Evolutionary conservation across 805 yeast species (phyloP).

Genomic region (Komagataella ulmi): DNA sequence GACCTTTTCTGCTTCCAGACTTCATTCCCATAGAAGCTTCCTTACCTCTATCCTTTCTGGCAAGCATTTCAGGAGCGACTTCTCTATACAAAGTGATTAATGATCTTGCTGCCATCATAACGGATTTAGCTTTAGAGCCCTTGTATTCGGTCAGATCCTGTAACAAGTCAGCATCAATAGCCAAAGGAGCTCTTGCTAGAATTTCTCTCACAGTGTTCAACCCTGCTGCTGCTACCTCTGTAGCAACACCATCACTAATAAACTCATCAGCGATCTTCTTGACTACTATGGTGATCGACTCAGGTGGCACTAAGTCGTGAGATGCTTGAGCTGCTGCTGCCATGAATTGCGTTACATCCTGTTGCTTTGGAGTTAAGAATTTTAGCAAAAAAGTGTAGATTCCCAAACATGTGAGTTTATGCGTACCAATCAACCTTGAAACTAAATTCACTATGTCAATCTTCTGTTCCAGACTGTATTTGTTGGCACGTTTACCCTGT

Average conservation of each 20-base stretch:
- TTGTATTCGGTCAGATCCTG: constrained; percentile 87
- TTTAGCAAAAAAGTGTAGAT: constrained; percentile 80
- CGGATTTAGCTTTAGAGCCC: constrained; percentile 89
- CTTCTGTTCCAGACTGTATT: constrained; percentile 76
- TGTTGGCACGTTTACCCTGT: constrained; percentile 53
- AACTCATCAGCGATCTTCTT: constrained; percentile 95
- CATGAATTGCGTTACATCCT: constrained; percentile 88
- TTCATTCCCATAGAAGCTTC: constrained; percentile 74
- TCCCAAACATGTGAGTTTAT: constrained; percentile 82
- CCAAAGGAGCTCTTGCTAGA: constrained; percentile 84
- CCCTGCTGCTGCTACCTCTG: constrained; percentile 98
- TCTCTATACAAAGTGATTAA: constrained; percentile 81
- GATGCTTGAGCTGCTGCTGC: constrained; percentile 96
- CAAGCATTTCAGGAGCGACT: constrained; percentile 92
- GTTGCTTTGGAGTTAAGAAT: constrained; percentile 87
- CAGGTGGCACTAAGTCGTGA: constrained; percentile 97
- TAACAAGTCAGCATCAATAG: constrained; percentile 75
- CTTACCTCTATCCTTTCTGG: constrained; percentile 87
- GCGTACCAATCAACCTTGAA: constrained; percentile 87
- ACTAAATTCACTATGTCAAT: constrained; percentile 78
- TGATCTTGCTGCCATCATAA: constrained; percentile 86
- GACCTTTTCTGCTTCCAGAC: constrained; percentile 37
- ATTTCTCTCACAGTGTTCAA: constrained; percentile 91
- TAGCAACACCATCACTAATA: constrained; percentile 95
- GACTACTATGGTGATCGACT: constrained; percentile 63